phyloP scores from a whole-genome alignment of 1,284 basidiomycete species.

The Rhodotorula sp. region DNA sequence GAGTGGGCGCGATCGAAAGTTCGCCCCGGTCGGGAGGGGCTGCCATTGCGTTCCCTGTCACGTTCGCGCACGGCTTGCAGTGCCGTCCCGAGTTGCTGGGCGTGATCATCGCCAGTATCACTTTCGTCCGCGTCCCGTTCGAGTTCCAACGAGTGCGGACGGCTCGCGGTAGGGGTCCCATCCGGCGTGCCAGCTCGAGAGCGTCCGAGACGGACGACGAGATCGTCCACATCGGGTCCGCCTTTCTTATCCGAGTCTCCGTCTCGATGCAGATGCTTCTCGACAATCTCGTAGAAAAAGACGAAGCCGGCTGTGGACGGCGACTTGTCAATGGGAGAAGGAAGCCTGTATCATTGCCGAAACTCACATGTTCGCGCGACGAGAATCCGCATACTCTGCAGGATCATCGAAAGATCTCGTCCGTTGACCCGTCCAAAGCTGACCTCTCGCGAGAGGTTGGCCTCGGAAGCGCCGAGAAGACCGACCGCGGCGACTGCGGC shows the following conservation, averaged over 20 bases:
- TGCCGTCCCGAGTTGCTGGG: slow-evolving; percentile 14
- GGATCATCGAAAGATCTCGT: slow-evolving; percentile 28
- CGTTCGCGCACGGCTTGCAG: slow-evolving; percentile 5
- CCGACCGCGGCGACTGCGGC: slow-evolving; percentile 27
- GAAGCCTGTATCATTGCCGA: neutral
- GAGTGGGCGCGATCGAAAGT: neutral
- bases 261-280: slow-evolving; percentile 39
- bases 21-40: neutral
- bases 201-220: slow-evolving; percentile 32
- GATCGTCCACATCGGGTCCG: slow-evolving; percentile 26
- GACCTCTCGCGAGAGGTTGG: slow-evolving; percentile 35
- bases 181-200: slow-evolving; percentile 24
- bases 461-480: slow-evolving; percentile 26
- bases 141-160: slow-evolving; percentile 17
- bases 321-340: neutral
- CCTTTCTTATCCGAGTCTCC: slow-evolving; percentile 29
- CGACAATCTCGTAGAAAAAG: slow-evolving; percentile 37
- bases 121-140: neutral
- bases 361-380: slow-evolving; percentile 29
- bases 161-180: slow-evolving; percentile 16
- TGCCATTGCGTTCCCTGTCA: neutral
- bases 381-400: slow-evolving; percentile 27
- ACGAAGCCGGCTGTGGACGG: slow-evolving; percentile 26
- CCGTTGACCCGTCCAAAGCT: slow-evolving; percentile 30
- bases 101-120: neutral